A percentile compares a stretch with the other conserved stretches of the same genome.
phyloP scores from a whole-genome alignment of 495 filamentous ascomycete species.

The Cudoniella acicularis region DNA sequence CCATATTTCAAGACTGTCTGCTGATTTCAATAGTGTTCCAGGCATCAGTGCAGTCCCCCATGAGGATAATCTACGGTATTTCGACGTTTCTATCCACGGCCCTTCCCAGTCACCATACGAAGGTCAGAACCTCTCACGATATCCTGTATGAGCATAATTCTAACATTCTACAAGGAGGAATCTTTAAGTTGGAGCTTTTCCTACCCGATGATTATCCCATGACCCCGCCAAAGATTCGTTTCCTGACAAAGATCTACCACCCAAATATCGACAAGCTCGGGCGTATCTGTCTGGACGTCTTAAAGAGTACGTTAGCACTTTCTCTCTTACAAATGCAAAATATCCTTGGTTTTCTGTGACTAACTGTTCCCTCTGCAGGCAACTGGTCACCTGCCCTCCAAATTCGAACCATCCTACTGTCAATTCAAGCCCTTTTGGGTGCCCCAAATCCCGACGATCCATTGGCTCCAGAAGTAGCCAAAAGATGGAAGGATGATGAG shows the following conservation, averaged over 20 bases:
- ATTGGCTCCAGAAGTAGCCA: conserved; percentile 94
- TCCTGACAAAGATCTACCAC: conserved; percentile 98
- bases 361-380: too few relatives aligned
- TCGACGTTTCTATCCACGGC: conserved; percentile 96
- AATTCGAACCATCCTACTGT: conserved; percentile 95
- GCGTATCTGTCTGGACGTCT: conserved; percentile 92
- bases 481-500: conserved; percentile 96
- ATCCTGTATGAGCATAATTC: background rate
- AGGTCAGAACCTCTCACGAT: conserved; percentile 43
- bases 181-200: conserved; percentile 97
- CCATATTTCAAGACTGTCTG: background rate
- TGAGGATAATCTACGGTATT: conserved; percentile 96
- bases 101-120: conserved; percentile 92
- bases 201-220: conserved; percentile 99
- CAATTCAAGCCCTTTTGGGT: conserved; percentile 93
- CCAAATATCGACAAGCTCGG: conserved; percentile 98
- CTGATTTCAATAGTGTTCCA: conserved; percentile 61
- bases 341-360: background rate
- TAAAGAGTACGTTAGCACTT: conserved; percentile 77
- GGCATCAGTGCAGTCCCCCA: conserved; percentile 98
- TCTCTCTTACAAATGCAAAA: background rate
- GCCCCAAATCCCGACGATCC: conserved; percentile 98
- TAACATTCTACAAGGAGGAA: conserved; percentile 58
- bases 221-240: conserved; percentile 97
- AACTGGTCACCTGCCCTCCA: conserved; percentile 99